Base-by-base conservation (phyloP, 1,139 yeast species). In the Zygosaccharomyces sapae region DNA sequence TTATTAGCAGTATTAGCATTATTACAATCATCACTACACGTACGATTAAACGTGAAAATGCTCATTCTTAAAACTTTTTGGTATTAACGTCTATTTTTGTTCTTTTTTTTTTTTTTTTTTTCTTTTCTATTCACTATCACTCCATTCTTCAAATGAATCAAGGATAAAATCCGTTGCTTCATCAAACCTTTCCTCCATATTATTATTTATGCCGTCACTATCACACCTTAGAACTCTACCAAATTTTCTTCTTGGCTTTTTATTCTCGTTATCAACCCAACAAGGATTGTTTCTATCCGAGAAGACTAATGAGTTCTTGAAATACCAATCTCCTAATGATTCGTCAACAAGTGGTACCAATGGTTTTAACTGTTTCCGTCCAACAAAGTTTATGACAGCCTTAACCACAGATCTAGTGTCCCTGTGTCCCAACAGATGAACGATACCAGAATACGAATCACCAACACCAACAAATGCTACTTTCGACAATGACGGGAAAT, bases 341-440 rank as follows among this genome's bases (percentile, higher is more conserved):
- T 92, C 97, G 66, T 90, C 97, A 67, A 89, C 82, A 33, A 87
- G 76, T 5, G 96, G 92, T 6, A 86, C 86, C 47, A 90, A 76
- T 0, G 96, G 81, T 58, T 86, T 81, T 58, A 90, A 70, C 16
- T 76, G 74, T 1, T 83, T 75, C 46, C 82, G 74, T 54, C 83
- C 88, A 22, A 84, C 72, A 61, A 84, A 87, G 42, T 82, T 81
- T 31, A 89, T 77, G 1, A 89, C 78, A 8, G 94, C 89, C 58
- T 80, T 81, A 4, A 86, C 88, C 33, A 83, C 78, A 44, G 80
- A 82, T 36, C 80, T 70, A 9, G 75, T 69, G 33, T 76, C 80
- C 50, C 97, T 75, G 63, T 90, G 95, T 4, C 96, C 96, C 46
- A 86, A 79, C 29, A 92, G 70, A 66, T 90, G 95, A 2, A 90